Conservation (phyloP, 2,329 filamentous ascomycete species). For the Diaporthe velutina region DNA sequence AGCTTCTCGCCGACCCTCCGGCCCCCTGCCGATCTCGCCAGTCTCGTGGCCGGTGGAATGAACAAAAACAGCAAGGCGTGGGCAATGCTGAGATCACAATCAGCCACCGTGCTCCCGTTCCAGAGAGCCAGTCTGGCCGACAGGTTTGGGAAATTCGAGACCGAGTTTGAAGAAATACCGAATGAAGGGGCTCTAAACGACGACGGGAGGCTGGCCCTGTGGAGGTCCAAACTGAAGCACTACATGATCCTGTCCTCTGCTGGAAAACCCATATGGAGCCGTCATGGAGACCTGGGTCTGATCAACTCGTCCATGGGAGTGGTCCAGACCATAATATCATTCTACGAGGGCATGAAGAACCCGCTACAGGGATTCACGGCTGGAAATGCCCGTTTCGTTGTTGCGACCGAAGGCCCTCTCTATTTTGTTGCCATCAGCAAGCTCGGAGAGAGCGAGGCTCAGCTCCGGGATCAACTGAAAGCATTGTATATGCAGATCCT, state of each 20-base stretch:
- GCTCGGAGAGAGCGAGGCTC: conserved; percentile 90
- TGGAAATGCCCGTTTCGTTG: conserved; percentile 86
- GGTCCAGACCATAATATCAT: conserved; percentile 97
- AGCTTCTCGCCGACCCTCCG: conserved; percentile 76
- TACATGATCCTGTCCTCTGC: conserved; percentile 97
- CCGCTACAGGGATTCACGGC: conserved; percentile 87
- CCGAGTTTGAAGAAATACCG: conserved; percentile 83
- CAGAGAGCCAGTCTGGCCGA: conserved; percentile 57
- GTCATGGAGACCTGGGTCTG: conserved; percentile 89
- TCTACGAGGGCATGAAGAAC: conserved; percentile 87
- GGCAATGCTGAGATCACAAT: conserved; percentile 74
- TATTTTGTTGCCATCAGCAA: conserved; percentile 95
- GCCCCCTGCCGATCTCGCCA: conserved; percentile 80
- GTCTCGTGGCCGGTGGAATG: conserved; percentile 80
- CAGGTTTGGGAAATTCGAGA: conserved; percentile 75
- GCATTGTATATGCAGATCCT: conserved; percentile 98
- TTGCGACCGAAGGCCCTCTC: conserved; percentile 86
- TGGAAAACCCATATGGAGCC: conserved; percentile 96
- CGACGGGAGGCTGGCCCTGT: conserved; percentile 75
- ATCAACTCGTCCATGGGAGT: conserved; percentile 96
- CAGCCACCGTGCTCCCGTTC: conserved; percentile 71
- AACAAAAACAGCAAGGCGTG: conserved; percentile 77
- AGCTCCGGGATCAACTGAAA: conserved; percentile 89
- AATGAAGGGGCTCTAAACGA: conserved; percentile 62
- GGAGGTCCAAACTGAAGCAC: conserved; percentile 96